Base-by-base conservation (phyloP, 225 moss, liverwort and hornwort species). In the Lunularia cruciata region DNA sequence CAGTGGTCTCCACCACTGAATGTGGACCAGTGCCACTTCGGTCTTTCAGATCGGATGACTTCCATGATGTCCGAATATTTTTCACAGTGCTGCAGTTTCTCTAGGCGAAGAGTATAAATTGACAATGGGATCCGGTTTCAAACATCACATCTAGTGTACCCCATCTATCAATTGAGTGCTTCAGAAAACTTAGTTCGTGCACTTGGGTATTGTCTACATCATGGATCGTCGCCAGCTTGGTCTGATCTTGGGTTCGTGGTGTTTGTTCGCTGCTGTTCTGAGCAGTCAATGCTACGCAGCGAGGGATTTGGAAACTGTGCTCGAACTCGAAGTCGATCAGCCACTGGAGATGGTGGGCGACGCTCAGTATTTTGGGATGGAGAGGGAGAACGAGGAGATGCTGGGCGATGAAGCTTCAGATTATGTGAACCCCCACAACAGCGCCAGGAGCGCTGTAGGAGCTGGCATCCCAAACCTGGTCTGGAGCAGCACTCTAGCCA, bases 351-450 rank as follows among this genome's bases (percentile, higher is more conserved):
- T 22, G 39, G 39, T 42, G 20, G 59, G 59, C 6, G 59, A 59
- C 8, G 59, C 59, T 59, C 20, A 33, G 10, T 59, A 59, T 20
- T 56, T 56, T 30, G 28, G 28, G 12, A 22, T 36, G 19, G 36
- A 38, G 0, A 9, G 6, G 31, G 40, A 40, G 13, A 13, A 6
- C 6, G 40, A 6, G 6, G 8, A 40, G 40, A 40, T 40, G 40
- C 15, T 62, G 62, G 40, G 62, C 2, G 62, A 62, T 22, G 47
- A 16, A 18, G 47, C 31, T 31, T 48, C 65, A 47, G 47, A 66
- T 32, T 66, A 47, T 34, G 18, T 66, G 45, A 49, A n/a, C 30
- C 65, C 80, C 23, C 80, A 80, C 57, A 80, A 80, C 47, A 16
- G 26, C 5, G 80, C 80, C 15, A 52, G 80, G 47, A 34, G 66